Evolutionary conservation across 768 basidiomycete species (phyloP), one percentile per base, ranked within the genome.

Genomic region (Mycena metata): DNA sequence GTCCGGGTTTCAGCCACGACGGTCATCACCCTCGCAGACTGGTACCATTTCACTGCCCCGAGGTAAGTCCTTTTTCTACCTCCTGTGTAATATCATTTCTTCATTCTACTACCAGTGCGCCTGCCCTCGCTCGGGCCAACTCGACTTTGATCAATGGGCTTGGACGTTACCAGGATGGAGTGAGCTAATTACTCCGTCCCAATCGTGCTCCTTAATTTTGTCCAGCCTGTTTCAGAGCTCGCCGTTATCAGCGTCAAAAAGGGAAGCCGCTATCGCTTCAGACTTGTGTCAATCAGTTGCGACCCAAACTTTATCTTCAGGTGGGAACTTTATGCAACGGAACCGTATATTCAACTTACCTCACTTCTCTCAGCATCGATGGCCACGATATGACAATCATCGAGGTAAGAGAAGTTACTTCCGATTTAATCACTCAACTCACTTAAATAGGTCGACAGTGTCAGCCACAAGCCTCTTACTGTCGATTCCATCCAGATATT

Each of bases 1-100:
- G 23, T 12, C 51, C 16, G 12, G n/a, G n/a, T 58, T 39, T 4
- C 35, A 83, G 86, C 83, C 23, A 72, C 77, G 59, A 84, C 86
- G 3, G 78, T 86, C 21, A 84, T 86, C 66, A 84, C 83, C 2
- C 74, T 86, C 19, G 79, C 83, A 1, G 85, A 86, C 69, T 86
- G 85, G 84, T 66, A 36, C 13, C 57, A 52, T 19, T 43, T 30
- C 30, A 19, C 24, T 52, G 26, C 24, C n/a, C 59, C 64, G 49
- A 47, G 54, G 67, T 72, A 52, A 1, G 26, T 42, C 12, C n/a
- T 36, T 30, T 46, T 13, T 67, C 24, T 0, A 19, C 76, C 79
- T 79, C 52, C 79, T 80, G 35, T 69, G 65, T 5, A 74, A 73
- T 16, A 75, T 80, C 23, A 1, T 72, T 66, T 13, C 54, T 72